phyloP scores from a whole-genome alignment of 257 asterid genomes.

The Solanum pinnatisectum region DNA sequence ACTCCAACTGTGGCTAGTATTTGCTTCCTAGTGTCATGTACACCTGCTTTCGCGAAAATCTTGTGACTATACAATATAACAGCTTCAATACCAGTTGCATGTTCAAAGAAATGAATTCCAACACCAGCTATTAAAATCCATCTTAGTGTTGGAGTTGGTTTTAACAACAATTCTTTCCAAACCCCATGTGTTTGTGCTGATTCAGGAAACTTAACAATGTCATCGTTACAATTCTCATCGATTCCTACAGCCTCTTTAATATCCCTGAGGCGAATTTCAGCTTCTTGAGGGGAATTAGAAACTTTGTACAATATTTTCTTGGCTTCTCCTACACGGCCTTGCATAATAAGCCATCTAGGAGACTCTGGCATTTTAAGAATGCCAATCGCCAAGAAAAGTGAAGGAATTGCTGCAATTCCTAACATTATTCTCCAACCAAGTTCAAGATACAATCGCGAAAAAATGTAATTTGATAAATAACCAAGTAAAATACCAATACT shows the following conservation, averaged over 20 bases:
- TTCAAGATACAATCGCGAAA: background rate
- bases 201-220: background rate
- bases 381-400: background rate
- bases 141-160: background rate
- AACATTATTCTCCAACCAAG: background rate
- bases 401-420: background rate
- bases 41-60: background rate
- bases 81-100: background rate
- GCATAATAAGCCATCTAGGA: background rate
- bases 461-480: background rate
- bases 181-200: background rate
- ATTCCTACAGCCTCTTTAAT: background rate
- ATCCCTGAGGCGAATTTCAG: background rate
- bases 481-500: background rate
- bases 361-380: background rate
- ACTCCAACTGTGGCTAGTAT: background rate
- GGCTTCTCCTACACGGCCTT: background rate
- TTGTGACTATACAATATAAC: background rate
- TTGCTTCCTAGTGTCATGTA: background rate
- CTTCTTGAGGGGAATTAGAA: background rate
- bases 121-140: background rate
- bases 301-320: background rate
- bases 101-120: background rate
- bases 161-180: background rate
- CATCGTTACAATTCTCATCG: background rate